Percentiles rank a stretch among this genome's conserved stretches.
Evolutionary conservation across 345 rosid genomes (phyloP).

Genomic region (Brassica nigra): DNA sequence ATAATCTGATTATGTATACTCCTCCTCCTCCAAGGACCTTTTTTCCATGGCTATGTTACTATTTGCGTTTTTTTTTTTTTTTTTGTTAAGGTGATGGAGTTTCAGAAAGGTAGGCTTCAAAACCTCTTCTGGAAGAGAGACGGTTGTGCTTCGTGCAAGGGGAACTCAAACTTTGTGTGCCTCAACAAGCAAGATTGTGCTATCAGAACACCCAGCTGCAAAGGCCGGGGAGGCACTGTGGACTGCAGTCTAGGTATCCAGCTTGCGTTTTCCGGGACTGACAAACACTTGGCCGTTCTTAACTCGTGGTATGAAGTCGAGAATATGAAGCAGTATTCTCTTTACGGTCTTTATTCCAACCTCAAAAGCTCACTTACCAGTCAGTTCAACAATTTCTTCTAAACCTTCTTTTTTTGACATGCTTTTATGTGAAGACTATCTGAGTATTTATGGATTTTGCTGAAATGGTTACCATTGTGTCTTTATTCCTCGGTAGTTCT

Average conservation of each 20-base stretch:
- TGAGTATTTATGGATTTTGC: neutral
- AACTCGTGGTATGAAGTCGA: constrained; percentile 93
- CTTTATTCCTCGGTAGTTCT: neutral
- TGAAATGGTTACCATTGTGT: neutral
- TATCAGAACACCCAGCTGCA: constrained; percentile 61
- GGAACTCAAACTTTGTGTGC: constrained; percentile 59
- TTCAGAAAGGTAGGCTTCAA: constrained; percentile 76
- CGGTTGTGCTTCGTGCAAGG: constrained; percentile 71
- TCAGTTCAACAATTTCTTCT: constrained; percentile 68
- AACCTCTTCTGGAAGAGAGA: constrained; percentile 90
- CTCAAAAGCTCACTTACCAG: constrained; percentile 65
- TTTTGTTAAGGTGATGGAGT: constrained; percentile 67
- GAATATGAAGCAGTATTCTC: constrained; percentile 83
- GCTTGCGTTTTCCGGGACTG: constrained; percentile 81
- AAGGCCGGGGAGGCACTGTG: constrained; percentile 54
- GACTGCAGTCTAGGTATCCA: constrained; percentile 85
- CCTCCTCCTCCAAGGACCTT: neutral
- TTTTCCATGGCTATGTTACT: neutral
- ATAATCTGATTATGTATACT: neutral
- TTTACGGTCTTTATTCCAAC: constrained; percentile 71
- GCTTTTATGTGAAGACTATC: neutral
- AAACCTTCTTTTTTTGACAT: neutral
- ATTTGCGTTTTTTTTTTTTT: neutral
- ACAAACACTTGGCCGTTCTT: constrained; percentile 70
- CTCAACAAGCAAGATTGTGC: constrained; percentile 92